Base-by-base conservation (phyloP, 1,284 basidiomycete species). In the Stereum hirsutum region DNA sequence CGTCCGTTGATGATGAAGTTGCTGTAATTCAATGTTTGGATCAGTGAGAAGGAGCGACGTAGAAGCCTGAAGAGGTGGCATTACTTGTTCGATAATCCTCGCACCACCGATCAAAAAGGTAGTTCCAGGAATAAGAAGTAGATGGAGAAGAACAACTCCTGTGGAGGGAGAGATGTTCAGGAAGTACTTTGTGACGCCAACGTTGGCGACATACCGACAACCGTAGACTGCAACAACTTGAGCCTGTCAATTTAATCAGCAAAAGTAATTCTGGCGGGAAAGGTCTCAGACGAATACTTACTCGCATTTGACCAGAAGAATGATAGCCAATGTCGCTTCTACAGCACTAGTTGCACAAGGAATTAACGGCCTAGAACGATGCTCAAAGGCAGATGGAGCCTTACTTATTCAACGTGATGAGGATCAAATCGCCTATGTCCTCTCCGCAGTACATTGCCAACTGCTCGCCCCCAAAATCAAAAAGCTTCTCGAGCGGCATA, bases 291-390 rank as follows among this genome's bases (percentile, higher is more conserved):
- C 7, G n/a, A 17, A 12, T 21, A 71, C 76, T 62, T 49, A 81
- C 78, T 84, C 74, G 75, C 80, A 81, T 57, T 74, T 73, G 12
- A 59, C 51, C 6, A 86, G 59, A 7, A 86, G 61, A 45, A 83
- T 73, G 43, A 86, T 78, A 0, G 78, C 79, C 3, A 86, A 62
- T 0, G 78, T 79, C 0, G 74, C 81, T 61, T 86, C 81, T 0
- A 69, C 64, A 11, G 59, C 58, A 41, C 66, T 68, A 34, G 25
- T 41, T 24, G 10, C 33, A 7, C 34, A n/a, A 43, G 32, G 40
- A 20, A 25, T 14, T 35, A 25, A 20, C 14, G 15, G 11, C 21
- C 11, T 2, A 1, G 26, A 40, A 12, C 14, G 15, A 2, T 34
- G 20, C 2, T 30, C 10, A n/a, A n/a, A n/a, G n/a, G 4, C 24